These are phyloP conservation scores for Fraxinus pennsylvanica DNA, from an alignment of 257 asterid species.

Conservation along the genomic window DNA sequence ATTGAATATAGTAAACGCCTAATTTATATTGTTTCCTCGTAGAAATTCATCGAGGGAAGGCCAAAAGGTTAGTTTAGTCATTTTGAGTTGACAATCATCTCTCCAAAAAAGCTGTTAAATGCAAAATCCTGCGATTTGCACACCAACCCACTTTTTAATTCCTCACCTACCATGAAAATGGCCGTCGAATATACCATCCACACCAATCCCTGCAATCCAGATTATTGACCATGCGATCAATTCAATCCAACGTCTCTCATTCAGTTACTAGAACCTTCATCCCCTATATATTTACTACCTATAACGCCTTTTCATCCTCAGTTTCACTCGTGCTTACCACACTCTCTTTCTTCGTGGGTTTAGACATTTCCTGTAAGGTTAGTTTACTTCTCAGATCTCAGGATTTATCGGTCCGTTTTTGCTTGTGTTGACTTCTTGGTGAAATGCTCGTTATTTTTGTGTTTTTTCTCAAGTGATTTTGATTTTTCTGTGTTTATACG, in stretches of 20 bases:
- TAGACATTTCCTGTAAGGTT: neutral
- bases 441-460: neutral
- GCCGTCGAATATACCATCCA: neutral
- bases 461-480: neutral
- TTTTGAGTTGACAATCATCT: neutral
- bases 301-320: neutral
- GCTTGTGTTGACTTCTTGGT: neutral
- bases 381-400: neutral
- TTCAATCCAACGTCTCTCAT: neutral
- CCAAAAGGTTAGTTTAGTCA: neutral
- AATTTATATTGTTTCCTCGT: no score
- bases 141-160: neutral
- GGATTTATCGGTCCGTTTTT: neutral
- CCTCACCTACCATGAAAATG: neutral
- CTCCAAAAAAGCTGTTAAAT: neutral
- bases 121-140: neutral
- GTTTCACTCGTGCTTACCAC: neutral
- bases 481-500: neutral
- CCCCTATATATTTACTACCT: neutral
- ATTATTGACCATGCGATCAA: neutral
- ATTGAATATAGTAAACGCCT: no score
- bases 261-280: neutral
- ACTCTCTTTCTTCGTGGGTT: neutral
- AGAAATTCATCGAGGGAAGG: neutral
- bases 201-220: neutral